Base-by-base conservation (phyloP, 176 grass and related monocot species). In the Oropetium thomaeum region DNA sequence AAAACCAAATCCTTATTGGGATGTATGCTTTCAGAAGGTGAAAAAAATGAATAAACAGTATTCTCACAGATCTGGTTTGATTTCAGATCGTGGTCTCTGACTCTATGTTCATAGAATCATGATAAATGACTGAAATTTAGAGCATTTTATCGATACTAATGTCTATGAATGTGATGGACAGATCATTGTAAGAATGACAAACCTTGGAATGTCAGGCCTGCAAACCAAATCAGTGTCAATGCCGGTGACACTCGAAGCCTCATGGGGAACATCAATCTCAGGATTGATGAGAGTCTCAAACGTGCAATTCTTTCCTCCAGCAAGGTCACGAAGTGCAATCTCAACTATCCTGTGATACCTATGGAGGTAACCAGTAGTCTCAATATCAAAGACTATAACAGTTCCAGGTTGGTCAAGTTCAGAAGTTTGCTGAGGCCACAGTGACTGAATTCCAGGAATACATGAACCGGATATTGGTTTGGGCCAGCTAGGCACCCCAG, bases 211-310 rank as follows among this genome's bases (percentile, higher is more conserved):
- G 65, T 80, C 81, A 74, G 84, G 71, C 58, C 47, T 82, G 66
- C 86, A 89, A 32, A 98, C 91, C 71, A 94, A 83, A n/a, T 28
- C 34, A 75, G 38, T 83, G 30, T 6, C 47, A 79, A 98, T 98
- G 1, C 58, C 27, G 82, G 76, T 85, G 41, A 79, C 0, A 14
- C 4, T 2, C 74, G 49, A 3, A 34, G 17, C 0, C 0, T 0
- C 0, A 37, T 17, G 25, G 28, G 17, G 51, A 51, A 98, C 35
- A 17, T 2, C 0, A n/a, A n/a, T 71, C 58, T 85, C 58, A 69
- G 95, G 91, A 94, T 94, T 94, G 57, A 94, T 43, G 26, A 94
- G 91, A 49, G 83, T 89, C 73, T 92, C 32, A 65, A 98, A 98
- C 75, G 95, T 87, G 79, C 86, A 94, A 79, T 94, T 76, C 77